These are phyloP conservation scores for Fragaria nilgerrensis DNA, from an alignment of 306 rosid genomes.

Conservation along the genomic window DNA sequence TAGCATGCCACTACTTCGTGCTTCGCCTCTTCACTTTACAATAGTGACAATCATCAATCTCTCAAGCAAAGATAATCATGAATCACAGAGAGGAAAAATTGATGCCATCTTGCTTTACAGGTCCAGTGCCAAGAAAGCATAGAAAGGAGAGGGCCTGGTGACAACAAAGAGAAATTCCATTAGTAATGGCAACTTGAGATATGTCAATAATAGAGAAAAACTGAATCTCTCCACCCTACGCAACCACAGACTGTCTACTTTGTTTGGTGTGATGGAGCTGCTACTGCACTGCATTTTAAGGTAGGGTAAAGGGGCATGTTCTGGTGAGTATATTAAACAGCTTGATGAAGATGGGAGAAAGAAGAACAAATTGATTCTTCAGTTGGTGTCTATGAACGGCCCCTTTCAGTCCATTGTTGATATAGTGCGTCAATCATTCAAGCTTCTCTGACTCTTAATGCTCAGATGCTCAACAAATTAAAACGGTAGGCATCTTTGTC, in stretches of 20 bases:
- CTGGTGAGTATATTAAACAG: background rate
- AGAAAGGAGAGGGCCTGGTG: background rate
- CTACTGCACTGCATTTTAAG: constrained; percentile 6
- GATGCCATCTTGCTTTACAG: background rate
- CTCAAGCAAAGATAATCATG: constrained; percentile 25
- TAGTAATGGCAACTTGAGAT: background rate
- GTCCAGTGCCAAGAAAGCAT: constrained; percentile 1
- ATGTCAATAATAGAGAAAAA: constrained; percentile 4
- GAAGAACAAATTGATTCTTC: background rate
- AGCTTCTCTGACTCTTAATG: background rate
- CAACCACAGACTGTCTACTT: background rate
- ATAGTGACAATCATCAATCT: constrained; percentile 30
- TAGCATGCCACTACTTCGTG: constrained; percentile 35
- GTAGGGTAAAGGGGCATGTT: constrained; percentile 16
- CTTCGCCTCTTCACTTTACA: constrained; percentile 22
- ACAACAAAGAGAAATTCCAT: background rate
- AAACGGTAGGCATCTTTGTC: background rate
- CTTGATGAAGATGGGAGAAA: background rate
- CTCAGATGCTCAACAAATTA: background rate
- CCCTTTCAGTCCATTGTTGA: background rate
- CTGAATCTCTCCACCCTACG: background rate
- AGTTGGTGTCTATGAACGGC: background rate
- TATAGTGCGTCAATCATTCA: background rate
- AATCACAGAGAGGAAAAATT: constrained; percentile 6
- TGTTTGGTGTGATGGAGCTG: constrained; percentile 2